Evolutionary conservation across 768 basidiomycete genomes (phyloP).

Genomic region (Rossbeevera mucosa): DNA sequence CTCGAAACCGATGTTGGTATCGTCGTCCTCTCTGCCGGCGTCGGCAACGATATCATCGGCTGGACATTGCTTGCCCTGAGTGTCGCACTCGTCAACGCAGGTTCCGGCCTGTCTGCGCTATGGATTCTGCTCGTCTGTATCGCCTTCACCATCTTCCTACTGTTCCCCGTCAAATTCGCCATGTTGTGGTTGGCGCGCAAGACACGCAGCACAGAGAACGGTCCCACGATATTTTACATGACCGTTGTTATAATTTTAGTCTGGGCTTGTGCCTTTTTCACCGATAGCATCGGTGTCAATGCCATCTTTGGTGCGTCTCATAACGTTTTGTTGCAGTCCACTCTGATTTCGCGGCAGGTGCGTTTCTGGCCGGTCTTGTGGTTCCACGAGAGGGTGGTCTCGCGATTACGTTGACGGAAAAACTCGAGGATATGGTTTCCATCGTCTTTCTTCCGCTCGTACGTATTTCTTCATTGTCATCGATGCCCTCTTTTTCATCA

Average conservation of each 20-base stretch:
- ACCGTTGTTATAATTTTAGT: conserved; percentile 73
- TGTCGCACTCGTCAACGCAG: conserved; percentile 88
- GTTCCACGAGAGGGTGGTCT: conserved; percentile 89
- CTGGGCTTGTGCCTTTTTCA: conserved; percentile 88
- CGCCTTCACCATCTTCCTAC: conserved; percentile 74
- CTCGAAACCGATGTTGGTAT: conserved; percentile 90
- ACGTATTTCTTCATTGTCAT: conserved; percentile 1
- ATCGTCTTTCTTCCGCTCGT: conserved; percentile 88
- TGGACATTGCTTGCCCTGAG: conserved; percentile 89
- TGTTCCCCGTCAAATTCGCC: conserved; percentile 57
- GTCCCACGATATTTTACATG: conserved; percentile 88
- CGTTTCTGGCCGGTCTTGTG: conserved; percentile 75
- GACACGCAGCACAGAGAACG: conserved; percentile 77
- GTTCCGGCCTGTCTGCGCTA: conserved; percentile 75
- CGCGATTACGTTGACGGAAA: conserved; percentile 83
- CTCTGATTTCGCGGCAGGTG: conserved; percentile 39
- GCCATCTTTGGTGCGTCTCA: conserved; percentile 71
- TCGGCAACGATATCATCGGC: conserved; percentile 82
- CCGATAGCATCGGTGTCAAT: conserved; percentile 88
- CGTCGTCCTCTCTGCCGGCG: conserved; percentile 88
- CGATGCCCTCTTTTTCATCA: not conserved
- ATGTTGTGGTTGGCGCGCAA: conserved; percentile 70
- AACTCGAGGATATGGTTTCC: conserved; percentile 92
- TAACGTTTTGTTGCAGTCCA: not conserved
- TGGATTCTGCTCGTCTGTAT: conserved; percentile 79